Conservation (phyloP, 2,329 filamentous ascomycete species). For the Fusarium falciforme region DNA sequence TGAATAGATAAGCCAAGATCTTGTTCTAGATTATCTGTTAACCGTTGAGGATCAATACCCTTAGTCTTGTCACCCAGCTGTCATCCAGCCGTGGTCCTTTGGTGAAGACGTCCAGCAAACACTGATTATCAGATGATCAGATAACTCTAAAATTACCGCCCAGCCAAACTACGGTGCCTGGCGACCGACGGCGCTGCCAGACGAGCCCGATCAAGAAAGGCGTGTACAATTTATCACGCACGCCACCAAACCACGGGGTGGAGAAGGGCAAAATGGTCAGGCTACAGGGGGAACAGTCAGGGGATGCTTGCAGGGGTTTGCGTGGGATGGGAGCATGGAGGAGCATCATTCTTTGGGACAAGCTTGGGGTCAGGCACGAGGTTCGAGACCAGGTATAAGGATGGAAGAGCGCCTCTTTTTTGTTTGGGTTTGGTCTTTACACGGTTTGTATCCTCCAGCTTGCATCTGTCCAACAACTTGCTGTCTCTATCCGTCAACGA, state of each 20-base stretch:
- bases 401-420: background rate
- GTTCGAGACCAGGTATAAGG: conserved; percentile 5
- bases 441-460: background rate
- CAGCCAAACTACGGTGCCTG: background rate
- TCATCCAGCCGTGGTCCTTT: background rate
- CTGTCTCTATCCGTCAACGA: background rate
- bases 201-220: background rate
- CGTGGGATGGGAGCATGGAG: conserved; percentile 18
- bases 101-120: background rate
- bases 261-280: background rate
- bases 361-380: conserved; percentile 1
- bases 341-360: conserved; percentile 23
- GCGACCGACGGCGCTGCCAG: background rate
- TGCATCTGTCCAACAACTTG: background rate
- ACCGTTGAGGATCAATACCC: background rate
- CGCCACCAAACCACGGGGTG: background rate
- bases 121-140: conserved; percentile 27
- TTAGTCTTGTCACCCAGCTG: background rate
- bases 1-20: background rate
- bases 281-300: conserved; percentile 9
- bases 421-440: background rate
- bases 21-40: background rate
- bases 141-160: conserved; percentile 20
- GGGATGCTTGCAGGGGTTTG: conserved; percentile 8
- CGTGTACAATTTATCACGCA: background rate